Evolutionary conservation across 345 rosid species (phyloP).

Genomic region (Chamaenerion angustifolium): DNA sequence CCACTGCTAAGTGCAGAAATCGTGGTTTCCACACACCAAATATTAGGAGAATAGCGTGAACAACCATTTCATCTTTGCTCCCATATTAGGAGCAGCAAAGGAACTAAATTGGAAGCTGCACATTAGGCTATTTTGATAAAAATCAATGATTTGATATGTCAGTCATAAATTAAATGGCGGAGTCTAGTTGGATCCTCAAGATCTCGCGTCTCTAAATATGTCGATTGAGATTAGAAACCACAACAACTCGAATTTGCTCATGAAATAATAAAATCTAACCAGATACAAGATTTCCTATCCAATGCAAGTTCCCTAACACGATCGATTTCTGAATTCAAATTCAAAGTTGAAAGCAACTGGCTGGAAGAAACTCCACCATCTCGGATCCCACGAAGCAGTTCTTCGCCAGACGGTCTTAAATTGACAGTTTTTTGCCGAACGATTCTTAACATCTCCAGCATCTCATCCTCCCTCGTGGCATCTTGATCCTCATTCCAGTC

Average conservation of each 20-base stretch:
- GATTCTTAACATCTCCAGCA: no score
- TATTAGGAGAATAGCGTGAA: constrained; percentile 78
- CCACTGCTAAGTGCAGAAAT: no score
- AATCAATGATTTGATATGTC: constrained; percentile 25
- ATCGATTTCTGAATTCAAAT: background rate
- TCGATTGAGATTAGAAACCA: background rate
- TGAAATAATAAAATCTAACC: no score
- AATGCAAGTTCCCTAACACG: background rate
- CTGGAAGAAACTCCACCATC: no score
- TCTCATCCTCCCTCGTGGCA: no score
- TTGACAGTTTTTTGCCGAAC: no score
- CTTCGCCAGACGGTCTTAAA: no score
- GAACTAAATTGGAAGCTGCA: background rate
- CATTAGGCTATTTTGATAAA: background rate
- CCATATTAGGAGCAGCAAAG: constrained; percentile 27
- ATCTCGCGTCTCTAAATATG: constrained; percentile 1
- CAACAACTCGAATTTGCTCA: no score
- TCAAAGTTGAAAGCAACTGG: background rate
- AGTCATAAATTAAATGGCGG: constrained; percentile 8
- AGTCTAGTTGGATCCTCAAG: background rate
- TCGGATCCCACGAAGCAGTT: no score
- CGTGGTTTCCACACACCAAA: no score
- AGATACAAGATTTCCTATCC: background rate
- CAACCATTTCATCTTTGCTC: constrained; percentile 89
- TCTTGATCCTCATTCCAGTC: no score